These are phyloP conservation scores for Ceratocystis variospora DNA, from an alignment of 2,329 filamentous ascomycete genomes.

Conservation along the genomic window DNA sequence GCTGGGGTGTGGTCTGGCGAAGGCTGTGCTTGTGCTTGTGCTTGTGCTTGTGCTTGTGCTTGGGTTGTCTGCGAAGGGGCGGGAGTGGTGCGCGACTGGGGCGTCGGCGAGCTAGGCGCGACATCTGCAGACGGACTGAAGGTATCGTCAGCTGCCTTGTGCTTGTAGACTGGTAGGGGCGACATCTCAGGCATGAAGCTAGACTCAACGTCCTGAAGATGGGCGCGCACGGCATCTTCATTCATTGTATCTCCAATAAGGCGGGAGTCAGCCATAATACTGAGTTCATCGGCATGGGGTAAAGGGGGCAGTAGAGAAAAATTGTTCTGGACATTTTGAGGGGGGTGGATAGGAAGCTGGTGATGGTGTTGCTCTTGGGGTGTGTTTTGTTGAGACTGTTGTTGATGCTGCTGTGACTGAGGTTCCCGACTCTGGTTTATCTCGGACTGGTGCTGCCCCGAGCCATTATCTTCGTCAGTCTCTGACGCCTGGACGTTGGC, in stretches of 20 bases:
- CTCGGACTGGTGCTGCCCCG: slow-evolving; percentile 4
- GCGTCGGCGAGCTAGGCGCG: slow-evolving; percentile 20
- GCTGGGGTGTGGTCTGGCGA: not conserved
- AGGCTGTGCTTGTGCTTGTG: not conserved
- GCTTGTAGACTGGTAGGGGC: slow-evolving; percentile 37
- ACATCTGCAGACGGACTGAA: slow-evolving; percentile 38
- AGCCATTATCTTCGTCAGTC: not conserved
- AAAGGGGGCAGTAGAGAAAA: slow-evolving; percentile 13
- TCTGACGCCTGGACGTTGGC: not conserved
- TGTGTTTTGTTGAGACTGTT: not conserved
- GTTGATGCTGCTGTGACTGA: not conserved
- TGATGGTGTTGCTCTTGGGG: not conserved
- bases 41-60: not conserved
- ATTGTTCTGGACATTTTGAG: slow-evolving; percentile 9
- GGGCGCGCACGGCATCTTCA: slow-evolving; percentile 40
- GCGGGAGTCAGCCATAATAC: slow-evolving; percentile 24
- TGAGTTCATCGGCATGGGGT: slow-evolving; percentile 18
- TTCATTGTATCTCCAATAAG: slow-evolving; percentile 35
- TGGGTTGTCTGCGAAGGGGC: not conserved
- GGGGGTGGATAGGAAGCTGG: slow-evolving; percentile 6
- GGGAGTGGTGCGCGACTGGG: slow-evolving; percentile 15
- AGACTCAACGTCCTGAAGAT: slow-evolving; percentile 51
- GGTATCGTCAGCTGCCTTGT: slow-evolving; percentile 39
- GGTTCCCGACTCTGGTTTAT: not conserved
- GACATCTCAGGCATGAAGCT: slow-evolving; percentile 48